Conservation (phyloP, 2,329 filamentous ascomycete genomes). For the Hypoxylon sp. region DNA sequence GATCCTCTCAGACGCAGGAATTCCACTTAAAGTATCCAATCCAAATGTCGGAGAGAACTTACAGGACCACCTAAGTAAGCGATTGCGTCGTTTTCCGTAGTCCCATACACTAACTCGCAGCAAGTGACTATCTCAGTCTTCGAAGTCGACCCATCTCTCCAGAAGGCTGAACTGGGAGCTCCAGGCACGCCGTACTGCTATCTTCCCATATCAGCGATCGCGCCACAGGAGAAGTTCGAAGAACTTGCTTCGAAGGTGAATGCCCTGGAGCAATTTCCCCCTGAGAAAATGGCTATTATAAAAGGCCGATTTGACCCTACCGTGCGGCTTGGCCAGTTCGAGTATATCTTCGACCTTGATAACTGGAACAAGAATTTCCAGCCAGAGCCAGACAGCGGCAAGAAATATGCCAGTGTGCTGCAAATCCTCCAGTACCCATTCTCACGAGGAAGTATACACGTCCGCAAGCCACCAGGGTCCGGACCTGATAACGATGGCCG, state of each 20-base stretch:
- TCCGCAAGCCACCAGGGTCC: background rate
- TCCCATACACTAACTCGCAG: background rate
- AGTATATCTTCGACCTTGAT: constrained; percentile 8
- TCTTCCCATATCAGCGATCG: constrained; percentile 17
- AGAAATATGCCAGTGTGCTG: constrained; percentile 5
- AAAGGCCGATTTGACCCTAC: background rate
- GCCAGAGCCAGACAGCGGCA: background rate
- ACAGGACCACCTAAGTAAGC: constrained; percentile 10
- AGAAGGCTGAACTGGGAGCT: constrained; percentile 55
- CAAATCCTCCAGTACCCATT: constrained; percentile 17
- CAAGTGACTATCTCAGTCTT: constrained; percentile 56
- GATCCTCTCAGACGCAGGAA: constrained; percentile 59
- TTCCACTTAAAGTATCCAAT: constrained; percentile 49
- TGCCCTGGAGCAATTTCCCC: background rate
- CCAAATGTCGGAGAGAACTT: constrained; percentile 12
- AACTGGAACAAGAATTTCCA: constrained; percentile 12
- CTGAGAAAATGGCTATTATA: constrained; percentile 7
- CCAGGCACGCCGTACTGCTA: constrained; percentile 59
- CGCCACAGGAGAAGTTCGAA: background rate
- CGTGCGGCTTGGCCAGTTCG: constrained; percentile 2
- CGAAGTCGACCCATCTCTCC: constrained; percentile 60
- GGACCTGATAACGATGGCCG: background rate
- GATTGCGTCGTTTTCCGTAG: too few species aligned
- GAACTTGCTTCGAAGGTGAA: background rate
- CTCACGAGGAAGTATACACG: constrained; percentile 13